phyloP scores from a whole-genome alignment of 1,139 yeast species.

The Saccharomyces hybrid region DNA sequence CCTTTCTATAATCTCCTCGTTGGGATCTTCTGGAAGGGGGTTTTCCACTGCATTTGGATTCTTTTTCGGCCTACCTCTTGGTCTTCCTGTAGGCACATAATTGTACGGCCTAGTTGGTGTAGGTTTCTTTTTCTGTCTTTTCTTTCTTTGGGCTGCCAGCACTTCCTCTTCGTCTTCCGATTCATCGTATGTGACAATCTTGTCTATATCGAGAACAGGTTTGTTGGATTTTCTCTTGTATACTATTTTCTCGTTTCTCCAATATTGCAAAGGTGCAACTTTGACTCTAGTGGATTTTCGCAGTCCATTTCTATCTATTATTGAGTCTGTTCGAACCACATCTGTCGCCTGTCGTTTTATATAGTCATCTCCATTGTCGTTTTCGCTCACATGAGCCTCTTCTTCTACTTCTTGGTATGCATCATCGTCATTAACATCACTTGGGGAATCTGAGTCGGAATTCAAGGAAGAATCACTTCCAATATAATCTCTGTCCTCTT shows the following conservation, averaged over 20 bases:
- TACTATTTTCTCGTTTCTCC: slow-evolving; percentile 76
- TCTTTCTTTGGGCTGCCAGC: neutral
- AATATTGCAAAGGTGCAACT: slow-evolving; percentile 69
- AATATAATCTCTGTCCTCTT: slow-evolving; percentile 24
- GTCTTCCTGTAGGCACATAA: slow-evolving; percentile 24
- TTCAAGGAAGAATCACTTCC: slow-evolving; percentile 14
- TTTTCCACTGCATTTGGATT: slow-evolving; percentile 4
- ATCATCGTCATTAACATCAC: slow-evolving; percentile 7
- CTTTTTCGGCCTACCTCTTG: slow-evolving; percentile 25
- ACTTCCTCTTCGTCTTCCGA: slow-evolving; percentile 30
- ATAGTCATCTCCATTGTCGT: slow-evolving; percentile 23
- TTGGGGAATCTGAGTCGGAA: slow-evolving; percentile 3
- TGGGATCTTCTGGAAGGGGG: slow-evolving; percentile 15
- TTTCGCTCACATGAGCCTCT: slow-evolving; percentile 8
- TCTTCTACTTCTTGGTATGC: slow-evolving; percentile 8
- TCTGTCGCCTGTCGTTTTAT: slow-evolving; percentile 17
- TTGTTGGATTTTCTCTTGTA: slow-evolving; percentile 47
- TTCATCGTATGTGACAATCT: slow-evolving; percentile 42
- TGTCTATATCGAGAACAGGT: slow-evolving; percentile 54
- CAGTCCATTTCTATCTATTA: slow-evolving; percentile 12
- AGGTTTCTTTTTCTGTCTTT: slow-evolving; percentile 7
- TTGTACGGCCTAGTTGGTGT: slow-evolving; percentile 21
- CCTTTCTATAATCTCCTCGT: slow-evolving; percentile 17
- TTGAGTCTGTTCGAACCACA: slow-evolving; percentile 12
- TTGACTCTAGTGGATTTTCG: slow-evolving; percentile 57